Conservation (phyloP, 257 asterid species). For the Gentiana dahurica region DNA sequence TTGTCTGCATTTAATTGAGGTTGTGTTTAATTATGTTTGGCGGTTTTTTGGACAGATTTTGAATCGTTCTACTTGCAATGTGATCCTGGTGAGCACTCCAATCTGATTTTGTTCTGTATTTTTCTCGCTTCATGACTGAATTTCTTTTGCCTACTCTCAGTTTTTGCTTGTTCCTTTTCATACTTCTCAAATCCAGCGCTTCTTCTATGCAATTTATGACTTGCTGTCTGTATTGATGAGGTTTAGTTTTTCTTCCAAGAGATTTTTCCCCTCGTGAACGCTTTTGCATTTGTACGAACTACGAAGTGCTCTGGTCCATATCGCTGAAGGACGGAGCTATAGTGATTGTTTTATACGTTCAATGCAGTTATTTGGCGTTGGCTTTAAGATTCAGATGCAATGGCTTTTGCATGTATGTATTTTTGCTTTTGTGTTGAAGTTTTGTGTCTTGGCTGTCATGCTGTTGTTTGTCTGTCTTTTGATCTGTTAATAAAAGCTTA, state of each 20-base stretch:
- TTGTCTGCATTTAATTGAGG: neutral
- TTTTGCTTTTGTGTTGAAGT: too few species aligned
- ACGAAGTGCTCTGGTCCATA: too few species aligned
- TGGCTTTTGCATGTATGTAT: too few species aligned
- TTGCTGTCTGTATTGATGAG: neutral
- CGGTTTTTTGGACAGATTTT: slow-evolving; percentile 13
- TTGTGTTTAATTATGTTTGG: neutral
- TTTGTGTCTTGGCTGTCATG: too few species aligned
- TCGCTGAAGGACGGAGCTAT: too few species aligned
- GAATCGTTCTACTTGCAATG: slow-evolving; percentile 19
- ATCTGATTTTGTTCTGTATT: neutral
- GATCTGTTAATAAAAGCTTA: too few species aligned
- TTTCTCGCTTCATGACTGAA: neutral
- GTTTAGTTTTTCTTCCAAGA: neutral
- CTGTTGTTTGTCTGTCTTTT: too few species aligned
- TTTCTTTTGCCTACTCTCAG: neutral
- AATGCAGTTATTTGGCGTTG: too few species aligned
- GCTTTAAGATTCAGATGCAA: too few species aligned
- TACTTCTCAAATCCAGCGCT: neutral
- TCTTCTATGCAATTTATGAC: neutral
- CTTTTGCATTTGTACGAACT: neutral
- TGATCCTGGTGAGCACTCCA: slow-evolving; percentile 20
- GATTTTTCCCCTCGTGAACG: neutral
- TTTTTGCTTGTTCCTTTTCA: neutral
- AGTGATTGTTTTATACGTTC: too few species aligned